These are phyloP conservation scores for Baorangia bicolor DNA, from an alignment of 768 basidiomycete species.

Conservation along the genomic window DNA sequence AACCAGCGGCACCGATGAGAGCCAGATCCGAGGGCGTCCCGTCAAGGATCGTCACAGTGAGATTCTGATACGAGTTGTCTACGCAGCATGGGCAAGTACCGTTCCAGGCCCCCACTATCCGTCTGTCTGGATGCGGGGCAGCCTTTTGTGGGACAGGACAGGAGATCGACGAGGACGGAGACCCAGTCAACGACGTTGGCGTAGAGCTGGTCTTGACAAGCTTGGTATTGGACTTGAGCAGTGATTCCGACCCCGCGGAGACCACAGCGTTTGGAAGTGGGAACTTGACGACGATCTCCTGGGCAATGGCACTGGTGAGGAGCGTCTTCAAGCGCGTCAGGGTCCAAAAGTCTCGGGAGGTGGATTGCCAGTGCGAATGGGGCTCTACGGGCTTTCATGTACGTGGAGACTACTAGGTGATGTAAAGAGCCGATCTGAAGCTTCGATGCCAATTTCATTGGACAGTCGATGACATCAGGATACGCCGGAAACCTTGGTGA, in stretches of 20 bases:
- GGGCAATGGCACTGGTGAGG: not conserved
- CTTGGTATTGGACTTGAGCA: slow-evolving; percentile 44
- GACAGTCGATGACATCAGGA: too few relatives aligned
- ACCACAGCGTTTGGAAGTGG: slow-evolving; percentile 29
- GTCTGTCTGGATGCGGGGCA: slow-evolving; percentile 7
- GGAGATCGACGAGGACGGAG: slow-evolving; percentile 38
- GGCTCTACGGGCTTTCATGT: too few relatives aligned
- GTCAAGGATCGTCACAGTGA: slow-evolving; percentile 36
- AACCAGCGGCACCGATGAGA: slow-evolving; percentile 33
- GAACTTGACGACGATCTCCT: not conserved
- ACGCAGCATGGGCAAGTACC: slow-evolving; percentile 43
- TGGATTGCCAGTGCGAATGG: too few relatives aligned
- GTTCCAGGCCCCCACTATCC: slow-evolving; percentile 31
- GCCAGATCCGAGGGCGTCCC: slow-evolving; percentile 23
- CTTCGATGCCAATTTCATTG: too few relatives aligned
- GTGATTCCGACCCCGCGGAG: slow-evolving; percentile 35
- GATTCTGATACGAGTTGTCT: slow-evolving; percentile 40
- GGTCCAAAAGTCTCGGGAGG: too few relatives aligned
- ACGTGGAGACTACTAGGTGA: too few relatives aligned
- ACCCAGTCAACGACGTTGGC: slow-evolving; percentile 33
- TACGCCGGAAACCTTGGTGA: too few relatives aligned
- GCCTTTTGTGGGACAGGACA: slow-evolving; percentile 30
- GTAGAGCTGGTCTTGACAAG: slow-evolving; percentile 10
- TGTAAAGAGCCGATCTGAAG: too few relatives aligned
- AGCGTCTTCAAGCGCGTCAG: not conserved